phyloP scores from a whole-genome alignment of 371 early-diverging fungal genomes.

The Smittium culicis region DNA sequence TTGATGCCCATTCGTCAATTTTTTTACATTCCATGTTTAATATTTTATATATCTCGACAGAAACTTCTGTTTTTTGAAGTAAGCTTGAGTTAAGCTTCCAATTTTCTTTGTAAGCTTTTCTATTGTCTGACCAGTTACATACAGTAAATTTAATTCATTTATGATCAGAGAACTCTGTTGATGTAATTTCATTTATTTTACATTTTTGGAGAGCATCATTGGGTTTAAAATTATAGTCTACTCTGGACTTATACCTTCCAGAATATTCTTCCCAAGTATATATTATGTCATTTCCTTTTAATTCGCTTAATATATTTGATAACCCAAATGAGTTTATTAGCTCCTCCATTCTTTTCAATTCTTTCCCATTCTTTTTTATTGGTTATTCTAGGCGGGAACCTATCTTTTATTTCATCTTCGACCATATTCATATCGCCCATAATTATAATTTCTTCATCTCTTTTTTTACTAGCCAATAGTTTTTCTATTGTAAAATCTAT shows the following conservation, averaged over 20 bases:
- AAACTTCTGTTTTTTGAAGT: background rate
- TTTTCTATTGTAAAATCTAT: conserved; percentile 1
- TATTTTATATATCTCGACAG: background rate
- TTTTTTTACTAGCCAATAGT: background rate
- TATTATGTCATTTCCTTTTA: background rate
- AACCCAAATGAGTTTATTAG: conserved; percentile 2
- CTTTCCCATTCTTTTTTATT: background rate
- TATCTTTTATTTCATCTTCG: conserved; percentile 9
- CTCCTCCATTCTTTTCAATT: background rate
- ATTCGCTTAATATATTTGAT: background rate
- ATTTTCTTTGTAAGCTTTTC: background rate
- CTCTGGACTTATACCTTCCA: background rate
- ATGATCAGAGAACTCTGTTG: background rate
- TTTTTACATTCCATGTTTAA: background rate
- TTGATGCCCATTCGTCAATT: background rate
- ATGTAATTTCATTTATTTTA: background rate
- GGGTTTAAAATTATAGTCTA: conserved; percentile 7
- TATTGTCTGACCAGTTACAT: background rate
- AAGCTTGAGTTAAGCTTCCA: background rate
- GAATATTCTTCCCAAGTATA: background rate
- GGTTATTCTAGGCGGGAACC: background rate
- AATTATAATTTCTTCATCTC: conserved; percentile 6
- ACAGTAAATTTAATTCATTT: background rate
- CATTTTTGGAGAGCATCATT: conserved; percentile 1
- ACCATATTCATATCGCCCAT: conserved; percentile 6